Percentiles rank a stretch among this genome's conserved stretches.
phyloP scores from a whole-genome alignment of 257 asterid species.

The Jaltomata sinuosa region DNA sequence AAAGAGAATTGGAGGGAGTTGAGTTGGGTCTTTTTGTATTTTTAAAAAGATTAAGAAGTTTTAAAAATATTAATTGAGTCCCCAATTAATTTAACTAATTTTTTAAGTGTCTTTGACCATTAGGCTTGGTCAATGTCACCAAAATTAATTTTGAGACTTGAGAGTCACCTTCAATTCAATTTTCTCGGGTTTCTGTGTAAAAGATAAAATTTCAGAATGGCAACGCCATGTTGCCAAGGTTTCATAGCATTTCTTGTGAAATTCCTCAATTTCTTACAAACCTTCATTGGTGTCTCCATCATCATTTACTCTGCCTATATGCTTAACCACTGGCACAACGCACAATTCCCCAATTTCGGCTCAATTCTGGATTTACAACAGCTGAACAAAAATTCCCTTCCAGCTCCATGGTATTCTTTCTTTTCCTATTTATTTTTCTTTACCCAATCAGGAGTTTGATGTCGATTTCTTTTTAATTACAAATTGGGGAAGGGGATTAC shows the following conservation, averaged over 20 bases:
- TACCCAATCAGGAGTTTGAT: background rate
- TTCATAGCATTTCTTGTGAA: constrained; percentile 54
- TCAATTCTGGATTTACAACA: background rate
- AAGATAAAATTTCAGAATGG: constrained; percentile 21
- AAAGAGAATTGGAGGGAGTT: too few species aligned
- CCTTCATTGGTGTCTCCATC: constrained; percentile 57
- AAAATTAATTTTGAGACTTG: too few species aligned
- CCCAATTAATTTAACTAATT: too few species aligned
- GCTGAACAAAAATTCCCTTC: constrained; percentile 31
- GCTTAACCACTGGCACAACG: constrained; percentile 60
- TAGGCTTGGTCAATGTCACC: too few species aligned
- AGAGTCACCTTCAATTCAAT: too few species aligned
- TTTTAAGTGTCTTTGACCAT: too few species aligned
- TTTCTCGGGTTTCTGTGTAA: background rate
- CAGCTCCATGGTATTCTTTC: constrained; percentile 52
- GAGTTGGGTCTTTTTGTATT: too few species aligned
- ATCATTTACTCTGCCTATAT: constrained; percentile 47
- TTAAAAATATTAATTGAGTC: too few species aligned
- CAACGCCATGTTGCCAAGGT: constrained; percentile 53
- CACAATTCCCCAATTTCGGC: constrained; percentile 2
- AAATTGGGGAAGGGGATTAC: too few species aligned
- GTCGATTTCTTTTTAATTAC: too few species aligned
- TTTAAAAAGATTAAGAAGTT: too few species aligned
- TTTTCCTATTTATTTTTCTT: background rate
- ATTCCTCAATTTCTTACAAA: constrained; percentile 62